These are phyloP conservation scores for Arthromyces matolae DNA, from an alignment of 768 basidiomycete genomes.

Conservation along the genomic window DNA sequence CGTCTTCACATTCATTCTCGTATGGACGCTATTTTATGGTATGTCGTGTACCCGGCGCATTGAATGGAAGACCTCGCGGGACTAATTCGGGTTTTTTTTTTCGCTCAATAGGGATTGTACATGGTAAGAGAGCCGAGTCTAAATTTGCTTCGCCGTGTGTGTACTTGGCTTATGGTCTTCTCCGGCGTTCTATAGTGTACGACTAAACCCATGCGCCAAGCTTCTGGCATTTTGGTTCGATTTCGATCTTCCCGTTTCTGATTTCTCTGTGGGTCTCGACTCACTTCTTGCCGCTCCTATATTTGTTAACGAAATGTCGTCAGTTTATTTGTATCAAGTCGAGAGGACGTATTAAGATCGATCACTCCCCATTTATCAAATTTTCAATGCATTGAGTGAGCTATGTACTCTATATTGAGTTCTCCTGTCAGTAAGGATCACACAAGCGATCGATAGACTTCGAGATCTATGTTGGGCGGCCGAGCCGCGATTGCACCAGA, in stretches of 20 bases:
- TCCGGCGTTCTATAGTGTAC: conserved; percentile 18
- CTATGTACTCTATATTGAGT: not conserved
- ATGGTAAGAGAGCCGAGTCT: conserved; percentile 35
- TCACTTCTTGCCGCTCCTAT: not conserved
- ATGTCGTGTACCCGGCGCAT: conserved; percentile 29
- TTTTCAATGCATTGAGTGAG: conserved; percentile 3
- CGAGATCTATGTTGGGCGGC: not conserved
- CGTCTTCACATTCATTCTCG: conserved; percentile 83
- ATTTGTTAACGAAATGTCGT: conserved; percentile 1
- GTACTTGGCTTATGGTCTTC: conserved; percentile 10
- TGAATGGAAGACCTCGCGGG: not conserved
- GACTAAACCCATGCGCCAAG: conserved; percentile 15
- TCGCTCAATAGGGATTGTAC: conserved; percentile 42
- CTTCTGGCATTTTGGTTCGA: not conserved
- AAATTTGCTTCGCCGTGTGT: not conserved
- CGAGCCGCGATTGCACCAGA: conserved; percentile 5
- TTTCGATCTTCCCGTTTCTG: not conserved
- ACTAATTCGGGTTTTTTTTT: not conserved
- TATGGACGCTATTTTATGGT: conserved; percentile 95
- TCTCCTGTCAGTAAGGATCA: conserved; percentile 14
- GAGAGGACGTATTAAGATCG: not conserved
- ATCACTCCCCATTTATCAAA: not conserved
- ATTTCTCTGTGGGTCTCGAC: conserved; percentile 3
- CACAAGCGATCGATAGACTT: conserved; percentile 4
- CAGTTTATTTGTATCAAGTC: not conserved